Evolutionary conservation across 768 basidiomycete species (phyloP).

Genomic region (Psilocybe tampanensis): DNA sequence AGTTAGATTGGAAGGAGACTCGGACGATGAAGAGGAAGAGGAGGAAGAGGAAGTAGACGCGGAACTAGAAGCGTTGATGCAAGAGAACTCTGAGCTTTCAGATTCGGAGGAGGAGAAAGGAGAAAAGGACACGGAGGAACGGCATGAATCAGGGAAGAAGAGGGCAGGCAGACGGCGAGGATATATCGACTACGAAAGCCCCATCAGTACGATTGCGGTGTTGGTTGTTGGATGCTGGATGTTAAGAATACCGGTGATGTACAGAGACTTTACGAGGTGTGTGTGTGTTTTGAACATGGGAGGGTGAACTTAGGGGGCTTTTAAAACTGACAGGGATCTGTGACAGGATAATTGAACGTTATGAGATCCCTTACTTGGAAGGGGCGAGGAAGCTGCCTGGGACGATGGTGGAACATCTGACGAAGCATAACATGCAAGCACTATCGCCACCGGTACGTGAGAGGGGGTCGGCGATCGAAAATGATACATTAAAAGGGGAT

Average conservation of each 20-base stretch:
- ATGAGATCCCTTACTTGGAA: slow-evolving; percentile 83
- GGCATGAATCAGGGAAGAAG: slow-evolving; percentile 8
- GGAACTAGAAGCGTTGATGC: slow-evolving; percentile 44
- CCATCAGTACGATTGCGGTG: slow-evolving; percentile 59
- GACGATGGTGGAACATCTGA: slow-evolving; percentile 68
- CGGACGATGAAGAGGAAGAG: slow-evolving; percentile 21
- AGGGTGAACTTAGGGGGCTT: background rate
- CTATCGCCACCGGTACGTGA: slow-evolving; percentile 70
- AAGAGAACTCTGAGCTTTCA: slow-evolving; percentile 44
- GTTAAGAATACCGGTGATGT: slow-evolving; percentile 74
- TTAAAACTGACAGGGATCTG: background rate
- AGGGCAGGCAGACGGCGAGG: slow-evolving; percentile 20
- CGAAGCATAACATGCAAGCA: slow-evolving; percentile 65
- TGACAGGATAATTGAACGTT: slow-evolving; percentile 69
- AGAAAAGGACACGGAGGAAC: slow-evolving; percentile 22
- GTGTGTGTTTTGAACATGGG: slow-evolving; percentile 21
- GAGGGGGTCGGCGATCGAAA: background rate
- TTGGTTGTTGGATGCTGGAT: slow-evolving; percentile 80
- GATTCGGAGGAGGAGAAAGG: slow-evolving; percentile 36
- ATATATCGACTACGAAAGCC: slow-evolving; percentile 36
- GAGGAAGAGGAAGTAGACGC: slow-evolving; percentile 28
- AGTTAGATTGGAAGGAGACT: slow-evolving; percentile 19
- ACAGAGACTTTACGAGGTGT: slow-evolving; percentile 74
- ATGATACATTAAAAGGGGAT: background rate
- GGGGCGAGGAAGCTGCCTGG: slow-evolving; percentile 61